These are phyloP conservation scores for Leonotis leonurus DNA, from an alignment of 257 asterid species.

Conservation along the genomic window DNA sequence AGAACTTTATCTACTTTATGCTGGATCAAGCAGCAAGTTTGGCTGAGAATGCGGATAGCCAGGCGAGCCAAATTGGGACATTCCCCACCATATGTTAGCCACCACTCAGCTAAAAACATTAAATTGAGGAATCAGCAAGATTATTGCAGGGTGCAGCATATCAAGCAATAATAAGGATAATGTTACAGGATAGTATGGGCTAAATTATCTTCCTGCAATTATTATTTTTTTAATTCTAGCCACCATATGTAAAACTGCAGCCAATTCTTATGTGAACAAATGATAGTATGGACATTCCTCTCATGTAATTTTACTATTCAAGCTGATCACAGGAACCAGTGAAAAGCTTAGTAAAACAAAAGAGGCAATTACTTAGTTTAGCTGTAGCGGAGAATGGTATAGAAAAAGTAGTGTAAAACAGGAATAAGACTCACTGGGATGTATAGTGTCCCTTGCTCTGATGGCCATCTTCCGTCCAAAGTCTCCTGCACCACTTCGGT, in stretches of 20 bases:
- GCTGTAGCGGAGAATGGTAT: not conserved
- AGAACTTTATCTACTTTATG: constrained; percentile 39
- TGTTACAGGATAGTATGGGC: not conserved
- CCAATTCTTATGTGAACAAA: not conserved
- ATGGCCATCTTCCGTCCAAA: constrained; percentile 92
- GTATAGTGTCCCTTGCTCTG: constrained; percentile 75
- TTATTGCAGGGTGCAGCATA: constrained; percentile 17
- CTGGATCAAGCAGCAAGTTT: constrained; percentile 75
- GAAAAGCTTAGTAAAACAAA: too few species aligned
- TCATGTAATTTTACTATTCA: not conserved
- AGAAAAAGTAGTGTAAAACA: not conserved
- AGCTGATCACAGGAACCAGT: too few species aligned
- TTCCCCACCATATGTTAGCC: constrained; percentile 85
- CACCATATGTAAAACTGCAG: not conserved
- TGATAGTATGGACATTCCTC: not conserved
- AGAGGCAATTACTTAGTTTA: too few species aligned
- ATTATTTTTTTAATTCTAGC: not conserved
- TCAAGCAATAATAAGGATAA: not conserved
- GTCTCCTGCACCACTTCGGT: constrained; percentile 71
- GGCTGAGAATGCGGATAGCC: constrained; percentile 80
- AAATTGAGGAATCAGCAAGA: constrained; percentile 19
- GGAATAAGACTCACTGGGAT: constrained; percentile 53
- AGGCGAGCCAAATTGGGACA: constrained; percentile 84
- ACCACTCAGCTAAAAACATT: constrained; percentile 77
- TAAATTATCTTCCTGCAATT: not conserved